Base-by-base conservation (phyloP, 2,329 filamentous ascomycete species). In the Ambrosiella beaveri region DNA sequence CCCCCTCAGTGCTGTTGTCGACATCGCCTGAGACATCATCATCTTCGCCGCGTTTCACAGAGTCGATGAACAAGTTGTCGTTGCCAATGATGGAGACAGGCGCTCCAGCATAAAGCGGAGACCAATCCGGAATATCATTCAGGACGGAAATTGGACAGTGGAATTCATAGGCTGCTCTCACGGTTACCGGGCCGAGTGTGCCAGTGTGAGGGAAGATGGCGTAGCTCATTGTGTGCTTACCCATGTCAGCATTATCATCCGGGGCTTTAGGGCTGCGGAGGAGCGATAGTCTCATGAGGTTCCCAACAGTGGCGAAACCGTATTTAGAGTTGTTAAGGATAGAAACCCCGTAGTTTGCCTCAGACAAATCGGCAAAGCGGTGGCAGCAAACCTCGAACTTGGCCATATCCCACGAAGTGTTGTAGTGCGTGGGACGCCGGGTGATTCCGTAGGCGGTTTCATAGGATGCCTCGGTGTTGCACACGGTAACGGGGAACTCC, bases 381-480 rank as follows among this genome's bases (percentile, higher is more conserved):
- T 96, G 90, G 68, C 86, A 91, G 75, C 89, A 95, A 56, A 96
- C 90, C 73, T 96, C 90, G 65, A 96, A 96, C 66, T 95, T 95
- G 66, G 90, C 90, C 89, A 95, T 95, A 67, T 95, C 89, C 89
- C 89, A 95, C 64, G 80, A 85, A 2, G 93, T 98, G 73, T 98
- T 98, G 78, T 96, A 97, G 72, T 98, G 93, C 0, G 93, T 98
- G 1, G 93, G 91, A 37, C 93, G 81, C 64, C 82, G 82, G 62
- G 93, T 84, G 64, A 96, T 81, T 64, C 91, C 91, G 66, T 88
- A 97, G 65, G 95, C 90, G 7, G 88, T 95, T 70, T 98, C 93
- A 69, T 98, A 98, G 11, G 83, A 87, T 38, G 93, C 93, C 70
- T 96, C 89, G 0, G 85, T 95, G 70, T 91, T 96, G 64, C 82